Base-by-base conservation (phyloP, 768 basidiomycete species). In the Leccinum longicurvipes region DNA sequence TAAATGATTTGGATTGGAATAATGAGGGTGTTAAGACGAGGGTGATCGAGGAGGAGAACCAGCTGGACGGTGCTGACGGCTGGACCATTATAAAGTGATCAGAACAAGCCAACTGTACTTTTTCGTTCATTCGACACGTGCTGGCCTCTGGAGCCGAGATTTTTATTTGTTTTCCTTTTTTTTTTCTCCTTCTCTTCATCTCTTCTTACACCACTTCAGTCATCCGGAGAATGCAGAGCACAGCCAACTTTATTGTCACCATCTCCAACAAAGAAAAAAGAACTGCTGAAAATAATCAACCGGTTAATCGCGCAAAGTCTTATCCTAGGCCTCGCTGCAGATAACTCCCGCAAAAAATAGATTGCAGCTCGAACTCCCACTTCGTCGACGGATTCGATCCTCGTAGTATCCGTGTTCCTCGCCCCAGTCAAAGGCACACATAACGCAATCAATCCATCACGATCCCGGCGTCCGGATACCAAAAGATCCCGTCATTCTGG, bases 61-160 rank as follows among this genome's bases (percentile, higher is more conserved):
- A 36, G 39, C 42, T 46, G 23, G 47, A 52, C 41, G 36, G 45
- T 36, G 36, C n/a, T n/a, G 50, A 59, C 53, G 51, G 52, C 21
- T 44, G 59, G 47, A 47, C 44, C 62, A 71, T 67, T 65, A 69
- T 71, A 71, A 64, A 55, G 53, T 65, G 58, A 65, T 61, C 56
- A 58, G 62, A 56, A 64, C 62, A 47, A 59, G 64, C 57, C 56
- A 68, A 58, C 60, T 55, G 52, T 46, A 68, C 69, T n/a, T 55
- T 62, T 67, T 67, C 51, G 63, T 55, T 53, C 55, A 14, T 15
- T 17, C 27, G 54, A 60, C 65, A 69, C 67, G 67, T 71, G 69
- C 51, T 49, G 17, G 11, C 46, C 47, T n/a, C n/a, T n/a, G 39
- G 55, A 56, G 59, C 62, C 44, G 58, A 54, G 61, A 56, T 59